phyloP scores from a whole-genome alignment of 2,329 filamentous ascomycete genomes.

The Monosporascus sp. region DNA sequence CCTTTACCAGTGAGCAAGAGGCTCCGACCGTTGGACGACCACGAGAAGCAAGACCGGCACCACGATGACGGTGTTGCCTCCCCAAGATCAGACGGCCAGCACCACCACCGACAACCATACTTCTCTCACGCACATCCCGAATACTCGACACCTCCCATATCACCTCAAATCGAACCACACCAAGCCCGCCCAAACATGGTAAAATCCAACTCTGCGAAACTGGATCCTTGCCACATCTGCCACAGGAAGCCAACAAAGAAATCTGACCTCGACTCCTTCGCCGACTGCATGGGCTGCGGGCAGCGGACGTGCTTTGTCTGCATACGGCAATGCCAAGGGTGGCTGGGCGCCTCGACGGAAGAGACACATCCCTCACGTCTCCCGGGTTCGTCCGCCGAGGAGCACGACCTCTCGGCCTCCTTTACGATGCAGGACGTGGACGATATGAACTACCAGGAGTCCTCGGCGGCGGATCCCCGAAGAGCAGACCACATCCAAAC shows the following conservation, averaged over 20 bases:
- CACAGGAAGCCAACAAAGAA: conserved; percentile 60
- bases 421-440: conserved; percentile 49
- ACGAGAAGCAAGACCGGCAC: conserved; percentile 5
- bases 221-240: conserved; percentile 62
- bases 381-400: conserved; percentile 8
- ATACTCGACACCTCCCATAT: conserved; percentile 9
- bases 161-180: conserved; percentile 9
- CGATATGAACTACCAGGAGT: conserved; percentile 16
- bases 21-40: conserved; percentile 17
- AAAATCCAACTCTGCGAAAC: conserved; percentile 14
- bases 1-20: conserved; percentile 24
- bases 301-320: conserved; percentile 65
- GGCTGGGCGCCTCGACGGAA: conserved; percentile 24
- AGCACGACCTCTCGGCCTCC: conserved; percentile 35
- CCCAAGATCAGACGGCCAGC: not conserved
- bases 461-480: conserved; percentile 1
- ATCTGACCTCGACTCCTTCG: conserved; percentile 61
- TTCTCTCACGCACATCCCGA: conserved; percentile 21
- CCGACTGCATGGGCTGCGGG: conserved; percentile 58
- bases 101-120: conserved; percentile 13
- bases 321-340: conserved; percentile 57
- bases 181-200: conserved; percentile 4
- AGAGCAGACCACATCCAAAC: not conserved
- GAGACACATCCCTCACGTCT: not conserved
- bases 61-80: not conserved